Evolutionary conservation across 1,284 basidiomycete genomes (phyloP).

Genomic region (Inonotus obliquus): DNA sequence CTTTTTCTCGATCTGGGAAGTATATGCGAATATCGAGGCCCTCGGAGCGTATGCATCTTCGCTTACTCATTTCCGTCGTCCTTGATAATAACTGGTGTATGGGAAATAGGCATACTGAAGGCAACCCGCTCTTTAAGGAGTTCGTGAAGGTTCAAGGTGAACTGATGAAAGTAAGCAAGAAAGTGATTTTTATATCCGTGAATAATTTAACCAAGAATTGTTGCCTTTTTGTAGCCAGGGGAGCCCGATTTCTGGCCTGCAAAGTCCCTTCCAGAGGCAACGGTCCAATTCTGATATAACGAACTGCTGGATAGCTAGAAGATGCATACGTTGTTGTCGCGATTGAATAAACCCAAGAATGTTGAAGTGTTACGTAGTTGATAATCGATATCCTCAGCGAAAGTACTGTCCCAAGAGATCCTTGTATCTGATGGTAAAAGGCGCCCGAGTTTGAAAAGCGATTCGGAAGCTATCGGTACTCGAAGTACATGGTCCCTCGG

Average conservation of each 20-base stretch:
- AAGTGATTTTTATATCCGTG: background rate
- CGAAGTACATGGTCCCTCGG: no score
- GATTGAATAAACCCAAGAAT: no score
- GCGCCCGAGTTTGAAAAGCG: no score
- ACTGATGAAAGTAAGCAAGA: background rate
- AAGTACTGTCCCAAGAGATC: no score
- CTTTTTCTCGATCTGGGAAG: slow-evolving; percentile 5
- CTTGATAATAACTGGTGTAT: background rate
- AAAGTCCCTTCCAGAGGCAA: slow-evolving; percentile 1
- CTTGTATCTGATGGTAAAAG: no score
- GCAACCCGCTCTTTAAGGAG: background rate
- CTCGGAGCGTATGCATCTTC: background rate
- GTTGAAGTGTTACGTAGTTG: no score
- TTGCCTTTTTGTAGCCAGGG: background rate
- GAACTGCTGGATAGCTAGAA: no score
- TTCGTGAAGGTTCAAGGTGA: background rate
- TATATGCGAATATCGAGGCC: background rate
- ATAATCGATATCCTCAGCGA: no score
- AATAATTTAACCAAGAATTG: no score
- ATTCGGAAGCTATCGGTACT: no score
- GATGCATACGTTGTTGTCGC: no score
- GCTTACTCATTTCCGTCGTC: background rate
- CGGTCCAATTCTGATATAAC: background rate
- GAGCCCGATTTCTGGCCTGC: background rate
- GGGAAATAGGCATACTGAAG: background rate